Percentiles rank a stretch among this genome's conserved stretches.
phyloP scores from a whole-genome alignment of 768 basidiomycete genomes.

The Suillus cothurnatus region DNA sequence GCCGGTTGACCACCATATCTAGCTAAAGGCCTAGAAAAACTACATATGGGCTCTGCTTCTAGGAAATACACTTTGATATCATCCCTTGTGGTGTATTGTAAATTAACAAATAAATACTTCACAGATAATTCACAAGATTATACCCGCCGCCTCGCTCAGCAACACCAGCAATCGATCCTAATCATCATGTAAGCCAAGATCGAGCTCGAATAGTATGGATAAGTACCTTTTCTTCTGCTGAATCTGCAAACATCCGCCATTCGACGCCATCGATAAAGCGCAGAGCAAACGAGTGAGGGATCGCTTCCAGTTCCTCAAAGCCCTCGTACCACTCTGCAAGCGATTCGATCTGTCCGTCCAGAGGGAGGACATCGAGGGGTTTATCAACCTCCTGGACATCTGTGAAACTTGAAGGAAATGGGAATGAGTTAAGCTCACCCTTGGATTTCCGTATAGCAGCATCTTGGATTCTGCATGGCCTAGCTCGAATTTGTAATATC shows the following conservation, averaged over 20 bases:
- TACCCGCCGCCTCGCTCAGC: slow-evolving; percentile 30
- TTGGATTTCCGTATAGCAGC: slow-evolving; percentile 52
- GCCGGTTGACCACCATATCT: background rate
- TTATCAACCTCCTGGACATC: slow-evolving; percentile 29
- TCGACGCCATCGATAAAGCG: slow-evolving; percentile 54
- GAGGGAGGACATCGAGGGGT: slow-evolving; percentile 39
- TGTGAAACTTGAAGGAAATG: slow-evolving; percentile 1
- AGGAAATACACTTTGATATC: slow-evolving; percentile 1
- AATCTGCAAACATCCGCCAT: slow-evolving; percentile 65
- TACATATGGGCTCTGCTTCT: background rate
- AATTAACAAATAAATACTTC: slow-evolving; percentile 2
- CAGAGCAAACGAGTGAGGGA: slow-evolving; percentile 66
- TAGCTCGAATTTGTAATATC: slow-evolving; percentile 59
- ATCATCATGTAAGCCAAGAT: background rate
- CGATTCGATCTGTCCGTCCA: slow-evolving; percentile 48
- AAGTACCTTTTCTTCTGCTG: slow-evolving; percentile 61
- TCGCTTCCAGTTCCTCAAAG: slow-evolving; percentile 66
- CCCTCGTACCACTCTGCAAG: slow-evolving; percentile 68
- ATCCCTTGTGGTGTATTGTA: background rate
- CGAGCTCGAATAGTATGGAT: background rate
- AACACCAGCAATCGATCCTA: slow-evolving; percentile 32
- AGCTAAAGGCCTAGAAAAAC: background rate
- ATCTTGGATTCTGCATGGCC: slow-evolving; percentile 37
- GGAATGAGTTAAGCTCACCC: slow-evolving; percentile 37
- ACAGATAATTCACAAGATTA: slow-evolving; percentile 29